phyloP scores from a whole-genome alignment of 2,329 filamentous ascomycete genomes.

The Xylaria hypoxylon region DNA sequence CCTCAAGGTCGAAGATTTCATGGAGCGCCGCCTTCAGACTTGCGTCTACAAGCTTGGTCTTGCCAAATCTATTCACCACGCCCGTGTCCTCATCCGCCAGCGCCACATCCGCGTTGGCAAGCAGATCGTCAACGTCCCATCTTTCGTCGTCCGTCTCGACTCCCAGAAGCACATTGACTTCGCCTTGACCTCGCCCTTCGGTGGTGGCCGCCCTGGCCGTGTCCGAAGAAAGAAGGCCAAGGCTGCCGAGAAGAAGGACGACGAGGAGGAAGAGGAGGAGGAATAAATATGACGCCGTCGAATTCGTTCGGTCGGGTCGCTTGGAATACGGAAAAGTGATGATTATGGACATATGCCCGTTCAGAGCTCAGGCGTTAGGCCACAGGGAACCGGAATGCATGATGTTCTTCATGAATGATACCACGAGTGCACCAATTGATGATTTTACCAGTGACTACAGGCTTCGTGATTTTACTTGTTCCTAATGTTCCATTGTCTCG shows the following conservation, averaged over 20 bases:
- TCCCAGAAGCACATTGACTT: conserved; percentile 99
- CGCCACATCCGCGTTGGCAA: conserved; percentile 99
- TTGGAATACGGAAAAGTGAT: conserved; percentile 51
- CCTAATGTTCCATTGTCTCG: conserved; percentile 4
- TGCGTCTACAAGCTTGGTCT: conserved; percentile 99
- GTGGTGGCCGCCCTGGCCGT: conserved; percentile 95
- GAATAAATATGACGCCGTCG: conserved; percentile 60
- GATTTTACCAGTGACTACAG: conserved; percentile 36
- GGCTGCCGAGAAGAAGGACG: conserved; percentile 87
- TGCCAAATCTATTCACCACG: conserved; percentile 99
- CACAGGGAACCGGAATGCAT: conserved; percentile 56
- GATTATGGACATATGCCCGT: conserved; percentile 53
- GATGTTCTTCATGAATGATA: conserved; percentile 45
- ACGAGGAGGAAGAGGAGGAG: conserved; percentile 87
- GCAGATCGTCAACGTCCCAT: conserved; percentile 99
- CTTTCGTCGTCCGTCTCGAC: conserved; percentile 99
- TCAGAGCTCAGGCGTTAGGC: conserved; percentile 67
- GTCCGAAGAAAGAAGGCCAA: conserved; percentile 99
- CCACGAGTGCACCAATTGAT: conserved; percentile 42
- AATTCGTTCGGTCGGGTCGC: conserved; percentile 46
- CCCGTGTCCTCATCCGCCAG: conserved; percentile 99
- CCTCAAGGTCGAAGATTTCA: conserved; percentile 99
- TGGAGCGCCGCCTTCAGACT: conserved; percentile 99
- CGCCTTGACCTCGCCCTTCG: conserved; percentile 95
- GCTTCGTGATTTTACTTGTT: conserved; percentile 20